phyloP scores from a whole-genome alignment of 768 basidiomycete genomes.

The Xerocomellus chrysenteron region DNA sequence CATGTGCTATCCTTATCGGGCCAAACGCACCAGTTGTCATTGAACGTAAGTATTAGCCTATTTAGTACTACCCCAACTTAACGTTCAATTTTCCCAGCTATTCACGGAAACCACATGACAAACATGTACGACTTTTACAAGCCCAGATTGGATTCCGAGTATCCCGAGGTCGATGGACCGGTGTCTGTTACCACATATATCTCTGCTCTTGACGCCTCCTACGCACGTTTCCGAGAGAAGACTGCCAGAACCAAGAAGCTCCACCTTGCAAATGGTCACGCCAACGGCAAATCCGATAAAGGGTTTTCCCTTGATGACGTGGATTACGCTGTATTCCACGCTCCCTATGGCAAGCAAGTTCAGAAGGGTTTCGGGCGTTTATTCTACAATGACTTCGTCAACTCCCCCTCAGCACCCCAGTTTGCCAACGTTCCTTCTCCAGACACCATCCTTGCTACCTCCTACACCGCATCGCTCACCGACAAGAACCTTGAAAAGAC shows the following conservation, averaged over 20 bases:
- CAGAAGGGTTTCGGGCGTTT: slow-evolving; percentile 95
- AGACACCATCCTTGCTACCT: slow-evolving; percentile 63
- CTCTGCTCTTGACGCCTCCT: slow-evolving; percentile 88
- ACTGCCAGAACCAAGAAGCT: slow-evolving; percentile 61
- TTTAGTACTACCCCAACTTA: slow-evolving; percentile 2
- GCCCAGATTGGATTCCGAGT: slow-evolving; percentile 91
- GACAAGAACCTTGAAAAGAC: slow-evolving; percentile 97
- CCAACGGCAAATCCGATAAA: slow-evolving; percentile 31
- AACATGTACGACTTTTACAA: slow-evolving; percentile 99
- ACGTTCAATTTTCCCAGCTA: slow-evolving; percentile 50
- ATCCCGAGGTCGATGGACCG: slow-evolving; percentile 96
- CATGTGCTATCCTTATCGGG: slow-evolving; percentile 91
- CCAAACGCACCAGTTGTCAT: slow-evolving; percentile 93
- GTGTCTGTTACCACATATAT: slow-evolving; percentile 95
- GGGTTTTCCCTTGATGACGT: slow-evolving; percentile 76
- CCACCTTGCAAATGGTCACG: slow-evolving; percentile 34
- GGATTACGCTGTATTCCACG: slow-evolving; percentile 96
- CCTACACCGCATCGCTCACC: slow-evolving; percentile 74
- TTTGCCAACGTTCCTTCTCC: slow-evolving; percentile 72
- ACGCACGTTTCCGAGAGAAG: slow-evolving; percentile 82
- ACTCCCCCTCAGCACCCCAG: slow-evolving; percentile 64
- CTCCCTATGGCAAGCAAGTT: slow-evolving; percentile 98
- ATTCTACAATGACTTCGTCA: slow-evolving; percentile 89
- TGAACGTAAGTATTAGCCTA: slow-evolving; percentile 69
- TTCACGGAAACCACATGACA: slow-evolving; percentile 95